phyloP scores from a whole-genome alignment of 495 filamentous ascomycete species.

The Penicillium diatomitis region DNA sequence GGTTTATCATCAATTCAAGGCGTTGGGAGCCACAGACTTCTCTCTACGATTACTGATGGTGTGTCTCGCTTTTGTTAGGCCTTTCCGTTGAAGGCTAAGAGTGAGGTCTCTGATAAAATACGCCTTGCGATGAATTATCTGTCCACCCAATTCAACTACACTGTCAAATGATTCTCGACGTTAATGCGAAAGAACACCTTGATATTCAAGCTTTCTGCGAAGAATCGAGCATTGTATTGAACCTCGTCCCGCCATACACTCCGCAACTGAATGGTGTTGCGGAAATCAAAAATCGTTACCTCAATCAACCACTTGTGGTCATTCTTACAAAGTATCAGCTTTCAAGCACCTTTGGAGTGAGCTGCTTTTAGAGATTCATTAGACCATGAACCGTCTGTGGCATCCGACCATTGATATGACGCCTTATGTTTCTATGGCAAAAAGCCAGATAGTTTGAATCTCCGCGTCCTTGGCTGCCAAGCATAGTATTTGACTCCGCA shows the following conservation, averaged over 20 bases:
- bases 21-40: no score
- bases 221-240: neutral
- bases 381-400: neutral
- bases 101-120: neutral
- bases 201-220: neutral
- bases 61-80: no score
- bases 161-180: neutral
- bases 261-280: neutral
- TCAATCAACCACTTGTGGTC: neutral
- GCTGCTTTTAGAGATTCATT: neutral
- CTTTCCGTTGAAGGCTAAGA: neutral
- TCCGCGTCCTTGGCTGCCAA: neutral
- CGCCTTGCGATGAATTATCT: neutral
- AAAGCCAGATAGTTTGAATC: neutral
- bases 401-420: neutral
- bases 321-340: neutral
- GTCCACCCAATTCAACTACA: neutral
- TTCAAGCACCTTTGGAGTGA: neutral
- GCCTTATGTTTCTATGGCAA: neutral
- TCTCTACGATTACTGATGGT: no score
- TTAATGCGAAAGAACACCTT: neutral
- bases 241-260: neutral
- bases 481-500: neutral
- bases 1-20: no score
- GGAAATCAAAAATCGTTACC: neutral